Evolutionary conservation across 2,329 filamentous ascomycete species (phyloP).

Genomic region (Davidsoniella neocaledoniae): DNA sequence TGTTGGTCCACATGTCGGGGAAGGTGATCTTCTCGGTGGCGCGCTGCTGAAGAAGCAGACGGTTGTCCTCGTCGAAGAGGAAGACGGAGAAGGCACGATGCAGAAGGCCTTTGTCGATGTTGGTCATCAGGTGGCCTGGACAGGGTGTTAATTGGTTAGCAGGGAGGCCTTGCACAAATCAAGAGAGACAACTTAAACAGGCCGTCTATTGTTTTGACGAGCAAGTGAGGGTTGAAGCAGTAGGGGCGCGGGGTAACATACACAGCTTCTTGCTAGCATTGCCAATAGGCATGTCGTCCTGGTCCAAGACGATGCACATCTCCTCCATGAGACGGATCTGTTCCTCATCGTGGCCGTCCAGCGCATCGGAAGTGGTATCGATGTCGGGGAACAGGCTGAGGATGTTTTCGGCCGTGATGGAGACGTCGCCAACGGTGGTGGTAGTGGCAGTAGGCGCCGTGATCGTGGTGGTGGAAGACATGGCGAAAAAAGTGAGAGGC

Average conservation of each 20-base stretch:
- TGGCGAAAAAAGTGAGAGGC: background rate
- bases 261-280: slow-evolving; percentile 97
- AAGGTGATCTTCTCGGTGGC: slow-evolving; percentile 97
- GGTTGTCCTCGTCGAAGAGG: slow-evolving; percentile 87
- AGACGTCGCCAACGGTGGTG: slow-evolving; percentile 36
- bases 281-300: slow-evolving; percentile 82
- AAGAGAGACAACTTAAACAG: background rate
- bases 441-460: background rate
- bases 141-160: background rate
- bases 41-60: slow-evolving; percentile 85
- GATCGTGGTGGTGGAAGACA: slow-evolving; percentile 13
- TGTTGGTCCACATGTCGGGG: slow-evolving; percentile 99
- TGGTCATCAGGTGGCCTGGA: slow-evolving; percentile 91
- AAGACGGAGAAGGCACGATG: slow-evolving; percentile 97
- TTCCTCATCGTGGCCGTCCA: slow-evolving; percentile 89
- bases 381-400: slow-evolving; percentile 76
- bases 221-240: no score
- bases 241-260: slow-evolving; percentile 28
- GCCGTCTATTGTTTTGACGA: background rate
- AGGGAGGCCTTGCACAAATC: background rate
- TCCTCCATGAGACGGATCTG: slow-evolving; percentile 98
- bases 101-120: slow-evolving; percentile 88
- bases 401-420: slow-evolving; percentile 74
- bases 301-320: slow-evolving; percentile 90
- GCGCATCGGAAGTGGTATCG: slow-evolving; percentile 52